Evolutionary conservation across 805 yeast species (phyloP).

Genomic region (Saccharomyces paradoxus): DNA sequence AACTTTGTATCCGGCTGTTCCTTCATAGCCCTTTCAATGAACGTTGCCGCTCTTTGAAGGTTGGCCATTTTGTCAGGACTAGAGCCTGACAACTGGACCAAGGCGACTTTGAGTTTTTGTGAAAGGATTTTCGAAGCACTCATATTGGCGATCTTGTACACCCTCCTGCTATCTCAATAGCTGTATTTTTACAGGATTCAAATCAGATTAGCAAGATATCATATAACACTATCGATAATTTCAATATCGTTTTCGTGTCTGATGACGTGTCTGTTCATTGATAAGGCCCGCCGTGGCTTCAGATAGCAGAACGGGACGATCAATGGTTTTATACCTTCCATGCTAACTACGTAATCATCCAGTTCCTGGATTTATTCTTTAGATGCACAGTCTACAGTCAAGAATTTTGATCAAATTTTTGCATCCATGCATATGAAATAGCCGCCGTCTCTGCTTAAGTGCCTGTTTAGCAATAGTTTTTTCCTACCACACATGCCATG

Average conservation of each 20-base stretch:
- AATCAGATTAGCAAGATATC: background rate
- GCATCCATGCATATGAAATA: background rate
- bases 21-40: slow-evolving; percentile 53
- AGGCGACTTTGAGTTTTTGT: slow-evolving; percentile 65
- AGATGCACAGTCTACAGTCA: background rate
- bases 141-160: background rate
- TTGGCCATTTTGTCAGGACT: slow-evolving; percentile 67
- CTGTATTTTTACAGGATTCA: background rate
- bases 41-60: slow-evolving; percentile 55
- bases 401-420: background rate
- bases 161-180: background rate
- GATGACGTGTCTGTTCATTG: background rate
- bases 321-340: background rate
- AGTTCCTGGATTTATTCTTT: background rate
- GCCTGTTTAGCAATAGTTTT: background rate
- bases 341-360: background rate
- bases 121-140: slow-evolving; percentile 11
- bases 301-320: background rate
- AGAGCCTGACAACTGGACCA: slow-evolving; percentile 74
- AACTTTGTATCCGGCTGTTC: slow-evolving; percentile 58
- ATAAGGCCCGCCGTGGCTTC: background rate
- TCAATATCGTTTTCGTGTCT: background rate
- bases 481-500: background rate
- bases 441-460: background rate
- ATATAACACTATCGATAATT: background rate